These are phyloP conservation scores for Scheffersomyces quercinus DNA, from an alignment of 1,139 yeast species.

Conservation along the genomic window DNA sequence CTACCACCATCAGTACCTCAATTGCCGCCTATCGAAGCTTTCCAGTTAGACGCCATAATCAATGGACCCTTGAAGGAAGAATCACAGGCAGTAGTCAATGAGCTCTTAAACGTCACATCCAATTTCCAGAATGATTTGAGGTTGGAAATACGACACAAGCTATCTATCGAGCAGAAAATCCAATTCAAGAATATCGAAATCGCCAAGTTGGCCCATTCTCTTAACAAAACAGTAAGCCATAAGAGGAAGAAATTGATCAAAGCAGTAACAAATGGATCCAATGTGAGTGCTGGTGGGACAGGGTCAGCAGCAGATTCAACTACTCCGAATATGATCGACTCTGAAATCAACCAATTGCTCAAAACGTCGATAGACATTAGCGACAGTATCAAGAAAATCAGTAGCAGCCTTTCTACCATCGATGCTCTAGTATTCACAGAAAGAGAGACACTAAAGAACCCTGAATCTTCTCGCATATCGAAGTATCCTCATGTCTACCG, in stretches of 20 bases:
- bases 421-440: neutral
- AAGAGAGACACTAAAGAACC: neutral
- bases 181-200: conserved; percentile 37
- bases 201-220: conserved; percentile 27
- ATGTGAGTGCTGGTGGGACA: neutral
- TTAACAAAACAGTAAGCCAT: conserved; percentile 20
- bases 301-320: too few relatives aligned
- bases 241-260: conserved; percentile 21
- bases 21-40: conserved; percentile 39
- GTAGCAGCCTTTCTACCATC: neutral
- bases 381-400: neutral
- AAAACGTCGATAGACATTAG: neutral
- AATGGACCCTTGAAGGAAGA: conserved; percentile 30
- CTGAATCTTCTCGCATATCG: conserved; percentile 1
- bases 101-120: conserved; percentile 33
- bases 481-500: conserved; percentile 3
- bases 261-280: conserved; percentile 1
- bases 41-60: conserved; percentile 40
- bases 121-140: conserved; percentile 46
- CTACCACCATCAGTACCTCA: conserved; percentile 11
- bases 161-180: conserved; percentile 38
- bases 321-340: neutral
- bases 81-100: conserved; percentile 32
- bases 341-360: neutral
- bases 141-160: conserved; percentile 32